phyloP scores from a whole-genome alignment of 2,329 filamentous ascomycete species.

The Talaromyces albobiverticillius region DNA sequence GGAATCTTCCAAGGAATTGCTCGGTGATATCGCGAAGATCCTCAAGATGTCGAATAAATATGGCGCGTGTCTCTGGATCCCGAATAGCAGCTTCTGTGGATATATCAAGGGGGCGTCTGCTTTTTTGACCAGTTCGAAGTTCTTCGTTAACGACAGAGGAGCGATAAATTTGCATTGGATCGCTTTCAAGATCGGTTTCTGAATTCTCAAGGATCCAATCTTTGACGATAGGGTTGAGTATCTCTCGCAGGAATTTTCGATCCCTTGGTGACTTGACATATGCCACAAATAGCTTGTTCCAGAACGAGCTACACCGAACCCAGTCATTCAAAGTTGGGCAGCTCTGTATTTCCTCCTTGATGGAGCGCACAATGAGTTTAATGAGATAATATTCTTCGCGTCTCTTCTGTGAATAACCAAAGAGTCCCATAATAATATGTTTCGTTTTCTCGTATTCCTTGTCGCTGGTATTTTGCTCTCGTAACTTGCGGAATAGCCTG shows the following conservation, averaged over 20 bases:
- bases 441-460: conserved; percentile 92
- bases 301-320: conserved; percentile 86
- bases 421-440: conserved; percentile 91
- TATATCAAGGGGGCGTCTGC: conserved; percentile 76
- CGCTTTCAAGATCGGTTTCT: conserved; percentile 87
- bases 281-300: conserved; percentile 78
- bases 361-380: conserved; percentile 78
- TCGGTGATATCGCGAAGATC: conserved; percentile 93
- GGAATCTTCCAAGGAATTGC: conserved; percentile 77
- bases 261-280: conserved; percentile 90
- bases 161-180: conserved; percentile 94
- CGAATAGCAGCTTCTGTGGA: conserved; percentile 92
- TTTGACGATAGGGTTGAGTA: conserved; percentile 79
- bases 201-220: conserved; percentile 93
- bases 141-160: conserved; percentile 97
- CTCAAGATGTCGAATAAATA: conserved; percentile 91
- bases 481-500: conserved; percentile 77
- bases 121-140: conserved; percentile 81
- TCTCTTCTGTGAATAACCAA: conserved; percentile 94
- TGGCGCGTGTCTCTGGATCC: conserved; percentile 84
- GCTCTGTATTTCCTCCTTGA: conserved; percentile 79
- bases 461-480: conserved; percentile 79
- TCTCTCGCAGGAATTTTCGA: conserved; percentile 83
- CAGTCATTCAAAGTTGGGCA: conserved; percentile 77
- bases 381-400: conserved; percentile 95